These are phyloP conservation scores for Saccharomycopsis capsularis DNA, from an alignment of 805 yeast genomes.

Conservation along the genomic window DNA sequence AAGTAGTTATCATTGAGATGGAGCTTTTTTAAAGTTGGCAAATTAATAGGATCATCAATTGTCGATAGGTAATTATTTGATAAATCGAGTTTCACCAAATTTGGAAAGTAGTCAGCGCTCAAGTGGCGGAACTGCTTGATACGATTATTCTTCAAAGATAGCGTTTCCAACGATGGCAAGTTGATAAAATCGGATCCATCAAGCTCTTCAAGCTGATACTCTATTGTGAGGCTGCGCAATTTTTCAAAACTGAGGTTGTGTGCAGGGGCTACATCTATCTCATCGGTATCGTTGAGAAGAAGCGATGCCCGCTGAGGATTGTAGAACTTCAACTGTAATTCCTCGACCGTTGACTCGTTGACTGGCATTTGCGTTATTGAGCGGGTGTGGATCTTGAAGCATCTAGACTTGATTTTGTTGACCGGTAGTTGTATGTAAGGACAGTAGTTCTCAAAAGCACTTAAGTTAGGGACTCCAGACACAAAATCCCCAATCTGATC, in stretches of 20 bases:
- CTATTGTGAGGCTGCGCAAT: neutral
- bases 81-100: constrained; percentile 3
- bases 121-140: neutral
- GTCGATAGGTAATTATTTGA: constrained; percentile 2
- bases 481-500: neutral
- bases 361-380: neutral
- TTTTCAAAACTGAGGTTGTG: neutral
- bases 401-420: neutral
- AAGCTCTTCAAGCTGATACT: neutral
- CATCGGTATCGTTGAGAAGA: too few relatives aligned
- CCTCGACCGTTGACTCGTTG: neutral
- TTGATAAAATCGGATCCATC: neutral
- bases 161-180: neutral
- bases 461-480: neutral
- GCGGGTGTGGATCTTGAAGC: neutral
- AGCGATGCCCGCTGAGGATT: too few relatives aligned
- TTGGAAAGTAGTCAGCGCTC: constrained; percentile 4
- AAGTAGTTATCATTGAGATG: constrained; percentile 8
- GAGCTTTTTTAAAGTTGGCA: constrained; percentile 5
- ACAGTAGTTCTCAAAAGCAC: neutral
- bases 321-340: neutral
- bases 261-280: neutral
- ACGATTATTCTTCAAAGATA: neutral
- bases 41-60: constrained; percentile 4
- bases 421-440: neutral